These are phyloP conservation scores for Protea cynaroides DNA, from an alignment of 164 flowering plant genomes.

Conservation along the genomic window DNA sequence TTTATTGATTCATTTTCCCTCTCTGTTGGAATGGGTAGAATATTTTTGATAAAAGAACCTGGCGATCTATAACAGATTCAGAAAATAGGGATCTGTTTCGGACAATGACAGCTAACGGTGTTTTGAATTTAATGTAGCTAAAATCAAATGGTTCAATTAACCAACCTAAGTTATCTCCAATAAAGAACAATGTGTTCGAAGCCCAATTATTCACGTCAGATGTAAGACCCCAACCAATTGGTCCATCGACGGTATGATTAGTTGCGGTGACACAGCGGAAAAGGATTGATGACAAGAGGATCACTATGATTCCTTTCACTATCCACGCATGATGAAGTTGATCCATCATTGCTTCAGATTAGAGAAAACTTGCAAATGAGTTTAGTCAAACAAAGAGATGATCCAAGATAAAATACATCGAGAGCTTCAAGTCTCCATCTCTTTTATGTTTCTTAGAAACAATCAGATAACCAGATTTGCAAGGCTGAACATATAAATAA, in stretches of 20 bases:
- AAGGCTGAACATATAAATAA: too few relatives aligned
- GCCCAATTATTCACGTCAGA: slow-evolving; percentile 34
- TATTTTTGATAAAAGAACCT: too few relatives aligned
- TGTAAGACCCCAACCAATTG: slow-evolving; percentile 31
- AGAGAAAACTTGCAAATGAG: neutral
- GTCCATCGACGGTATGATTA: slow-evolving; percentile 40
- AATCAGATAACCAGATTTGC: too few relatives aligned
- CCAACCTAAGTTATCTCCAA: slow-evolving; percentile 35
- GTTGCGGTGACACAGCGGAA: slow-evolving; percentile 26
- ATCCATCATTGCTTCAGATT: slow-evolving; percentile 7
- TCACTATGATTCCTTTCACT: slow-evolving; percentile 17
- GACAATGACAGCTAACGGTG: neutral
- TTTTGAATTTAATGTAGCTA: too few relatives aligned
- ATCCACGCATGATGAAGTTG: slow-evolving; percentile 8
- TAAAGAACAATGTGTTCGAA: slow-evolving; percentile 15
- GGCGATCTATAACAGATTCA: too few relatives aligned
- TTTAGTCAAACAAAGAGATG: too few relatives aligned
- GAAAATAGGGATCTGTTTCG: too few relatives aligned
- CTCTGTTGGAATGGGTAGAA: too few relatives aligned
- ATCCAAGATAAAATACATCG: too few relatives aligned
- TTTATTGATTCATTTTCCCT: too few relatives aligned
- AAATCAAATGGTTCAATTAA: neutral
- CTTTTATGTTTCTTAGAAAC: too few relatives aligned
- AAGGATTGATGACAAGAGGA: slow-evolving; percentile 18
- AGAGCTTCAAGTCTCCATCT: too few relatives aligned